These are phyloP conservation scores for Cyclospora cayetanensis DNA, from an alignment of 169 alveolate species.

Conservation along the genomic window DNA sequence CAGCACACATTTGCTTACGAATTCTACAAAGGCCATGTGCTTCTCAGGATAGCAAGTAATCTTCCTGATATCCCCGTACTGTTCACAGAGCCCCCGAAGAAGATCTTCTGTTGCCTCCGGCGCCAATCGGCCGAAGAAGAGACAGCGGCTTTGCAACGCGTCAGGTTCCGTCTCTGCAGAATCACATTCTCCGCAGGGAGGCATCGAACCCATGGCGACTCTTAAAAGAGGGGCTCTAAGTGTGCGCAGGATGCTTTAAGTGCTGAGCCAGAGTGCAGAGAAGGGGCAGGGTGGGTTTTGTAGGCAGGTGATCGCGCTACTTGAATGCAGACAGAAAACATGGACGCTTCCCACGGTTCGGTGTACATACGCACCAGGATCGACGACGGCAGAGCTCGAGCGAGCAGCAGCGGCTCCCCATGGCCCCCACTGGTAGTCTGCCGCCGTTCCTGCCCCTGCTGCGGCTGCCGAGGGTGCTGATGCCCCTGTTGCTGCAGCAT, in stretches of 20 bases:
- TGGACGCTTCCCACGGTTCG: no score
- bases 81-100: constrained; percentile 72
- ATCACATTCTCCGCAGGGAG: no score
- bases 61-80: constrained; percentile 74
- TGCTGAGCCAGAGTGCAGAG: no score
- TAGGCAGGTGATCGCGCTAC: no score
- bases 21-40: constrained; percentile 78
- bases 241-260: no score
- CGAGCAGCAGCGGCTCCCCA: constrained; percentile 6
- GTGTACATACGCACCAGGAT: neutral
- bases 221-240: no score
- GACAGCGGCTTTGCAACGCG: constrained; percentile 55
- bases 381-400: neutral
- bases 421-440: neutral
- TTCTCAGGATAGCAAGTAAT: constrained; percentile 73
- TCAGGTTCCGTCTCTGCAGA: constrained; percentile 26
- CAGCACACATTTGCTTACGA: no score
- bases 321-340: no score
- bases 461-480: neutral
- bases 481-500: neutral
- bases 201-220: no score
- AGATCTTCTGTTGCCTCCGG: constrained; percentile 73
- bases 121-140: constrained; percentile 75
- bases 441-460: neutral
- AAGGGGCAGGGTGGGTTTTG: no score